Percentiles rank a stretch among this genome's conserved stretches.
These are phyloP conservation scores for Aspergillus caelatus DNA, from an alignment of 2,329 filamentous ascomycete genomes.

Conservation along the genomic window DNA sequence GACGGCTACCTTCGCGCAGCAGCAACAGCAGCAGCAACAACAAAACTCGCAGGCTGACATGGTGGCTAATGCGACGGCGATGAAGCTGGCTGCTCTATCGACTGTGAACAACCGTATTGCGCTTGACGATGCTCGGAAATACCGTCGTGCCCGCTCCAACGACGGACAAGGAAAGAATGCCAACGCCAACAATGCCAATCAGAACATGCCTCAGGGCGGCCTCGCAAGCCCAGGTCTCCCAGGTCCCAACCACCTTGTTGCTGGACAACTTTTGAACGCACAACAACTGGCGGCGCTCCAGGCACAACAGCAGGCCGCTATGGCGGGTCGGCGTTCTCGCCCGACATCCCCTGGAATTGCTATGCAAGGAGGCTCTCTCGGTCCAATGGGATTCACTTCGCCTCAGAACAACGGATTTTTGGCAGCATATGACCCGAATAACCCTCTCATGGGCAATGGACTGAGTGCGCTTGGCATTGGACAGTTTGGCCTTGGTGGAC, in stretches of 20 bases:
- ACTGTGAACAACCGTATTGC: conserved; percentile 99
- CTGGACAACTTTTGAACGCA: conserved; percentile 81
- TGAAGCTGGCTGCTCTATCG: conserved; percentile 95
- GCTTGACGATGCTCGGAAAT: conserved; percentile 94
- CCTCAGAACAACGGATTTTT: conserved; percentile 95
- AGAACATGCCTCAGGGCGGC: conserved; percentile 66
- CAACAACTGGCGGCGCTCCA: conserved; percentile 85
- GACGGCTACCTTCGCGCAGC: conserved; percentile 76
- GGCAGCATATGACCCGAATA: conserved; percentile 76
- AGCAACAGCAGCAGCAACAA: conserved; percentile 39
- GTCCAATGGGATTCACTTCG: conserved; percentile 73
- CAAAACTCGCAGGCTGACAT: conserved; percentile 80
- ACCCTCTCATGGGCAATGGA: conserved; percentile 70
- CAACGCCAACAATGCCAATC: conserved; percentile 50
- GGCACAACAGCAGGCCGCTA: conserved; percentile 60
- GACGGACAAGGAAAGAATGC: conserved; percentile 61
- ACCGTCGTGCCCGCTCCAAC: conserved; percentile 85
- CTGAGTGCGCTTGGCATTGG: conserved; percentile 72
- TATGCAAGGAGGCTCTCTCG: conserved; percentile 68
- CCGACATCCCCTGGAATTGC: conserved; percentile 87
- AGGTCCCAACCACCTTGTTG: conserved; percentile 77
- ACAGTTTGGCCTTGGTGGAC: conserved; percentile 69
- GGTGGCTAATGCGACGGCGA: conserved; percentile 97
- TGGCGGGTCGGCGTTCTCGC: conserved; percentile 75
- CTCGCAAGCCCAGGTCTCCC: conserved; percentile 65